phyloP scores from a whole-genome alignment of 2,329 filamentous ascomycete species.

The Epichloe scottii region DNA sequence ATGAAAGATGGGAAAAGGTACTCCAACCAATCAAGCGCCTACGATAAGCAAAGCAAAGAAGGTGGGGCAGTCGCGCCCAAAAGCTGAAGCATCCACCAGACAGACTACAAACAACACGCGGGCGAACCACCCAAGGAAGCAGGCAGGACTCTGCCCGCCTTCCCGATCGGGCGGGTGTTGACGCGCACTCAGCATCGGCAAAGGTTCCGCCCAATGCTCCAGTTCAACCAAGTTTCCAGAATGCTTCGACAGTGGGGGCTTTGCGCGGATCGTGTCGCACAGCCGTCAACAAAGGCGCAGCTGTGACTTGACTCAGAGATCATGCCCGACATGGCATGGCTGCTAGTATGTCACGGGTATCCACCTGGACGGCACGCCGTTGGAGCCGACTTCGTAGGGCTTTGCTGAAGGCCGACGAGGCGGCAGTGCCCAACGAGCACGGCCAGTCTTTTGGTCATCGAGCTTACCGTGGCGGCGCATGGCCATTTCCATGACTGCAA shows the following conservation, averaged over 20 bases:
- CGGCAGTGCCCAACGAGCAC: conserved; percentile 56
- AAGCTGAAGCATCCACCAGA: too few species aligned
- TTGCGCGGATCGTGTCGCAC: neutral
- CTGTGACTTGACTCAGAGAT: too few species aligned
- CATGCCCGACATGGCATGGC: neutral
- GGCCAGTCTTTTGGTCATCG: conserved; percentile 51
- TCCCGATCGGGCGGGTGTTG: neutral
- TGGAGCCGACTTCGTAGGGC: conserved; percentile 42
- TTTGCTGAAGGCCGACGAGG: conserved; percentile 43
- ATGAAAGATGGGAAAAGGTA: neutral
- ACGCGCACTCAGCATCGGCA: neutral
- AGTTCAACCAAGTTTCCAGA: neutral
- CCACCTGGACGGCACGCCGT: conserved; percentile 50
- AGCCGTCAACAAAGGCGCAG: neutral
- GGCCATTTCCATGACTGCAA: conserved; percentile 60
- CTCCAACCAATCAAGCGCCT: neutral
- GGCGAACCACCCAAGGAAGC: neutral
- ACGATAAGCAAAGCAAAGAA: too few species aligned
- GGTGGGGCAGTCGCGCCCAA: neutral
- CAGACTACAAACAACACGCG: too few species aligned
- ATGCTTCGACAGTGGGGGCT: conserved; percentile 1
- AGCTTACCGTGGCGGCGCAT: conserved; percentile 57
- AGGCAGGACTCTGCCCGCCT: neutral
- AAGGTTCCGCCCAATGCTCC: too few species aligned
- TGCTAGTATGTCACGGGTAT: conserved; percentile 24